phyloP scores from a whole-genome alignment of 306 rosid species.

The Malus sylvestris region DNA sequence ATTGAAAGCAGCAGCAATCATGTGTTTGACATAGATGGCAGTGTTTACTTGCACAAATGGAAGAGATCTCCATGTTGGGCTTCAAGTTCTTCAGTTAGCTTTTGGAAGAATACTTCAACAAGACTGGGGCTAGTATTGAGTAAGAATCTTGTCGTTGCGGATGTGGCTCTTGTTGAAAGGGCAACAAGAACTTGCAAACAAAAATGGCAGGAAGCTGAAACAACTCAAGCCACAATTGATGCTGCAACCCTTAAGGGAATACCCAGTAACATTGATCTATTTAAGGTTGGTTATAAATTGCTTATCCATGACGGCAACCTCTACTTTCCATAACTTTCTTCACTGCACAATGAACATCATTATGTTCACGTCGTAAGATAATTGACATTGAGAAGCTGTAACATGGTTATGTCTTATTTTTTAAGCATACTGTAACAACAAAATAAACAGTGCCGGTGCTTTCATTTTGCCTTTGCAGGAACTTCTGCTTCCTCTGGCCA shows the following conservation, averaged over 20 bases:
- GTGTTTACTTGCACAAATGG: constrained; percentile 85
- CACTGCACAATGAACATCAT: not conserved
- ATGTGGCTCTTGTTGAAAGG: constrained; percentile 55
- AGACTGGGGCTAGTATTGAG: constrained; percentile 70
- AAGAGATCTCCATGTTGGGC: constrained; percentile 81
- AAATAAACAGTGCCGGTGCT: constrained; percentile 9
- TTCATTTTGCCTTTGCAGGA: constrained; percentile 51
- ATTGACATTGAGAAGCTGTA: no score
- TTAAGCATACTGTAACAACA: not conserved
- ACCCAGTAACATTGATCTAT: constrained; percentile 95
- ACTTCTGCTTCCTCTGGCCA: constrained; percentile 60
- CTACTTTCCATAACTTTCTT: not conserved
- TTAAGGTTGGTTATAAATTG: constrained; percentile 56
- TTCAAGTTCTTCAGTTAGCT: constrained; percentile 51
- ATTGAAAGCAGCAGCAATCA: constrained; percentile 43
- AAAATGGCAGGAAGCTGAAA: constrained; percentile 55
- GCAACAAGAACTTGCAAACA: constrained; percentile 63
- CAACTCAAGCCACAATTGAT: constrained; percentile 92
- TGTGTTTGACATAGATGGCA: constrained; percentile 82
- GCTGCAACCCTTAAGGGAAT: constrained; percentile 90
- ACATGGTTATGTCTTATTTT: not conserved
- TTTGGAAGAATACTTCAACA: constrained; percentile 68
- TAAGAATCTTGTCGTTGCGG: constrained; percentile 82
- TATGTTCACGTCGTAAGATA: no score
- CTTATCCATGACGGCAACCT: not conserved